Base-by-base conservation (phyloP, 306 rosid genomes). In the Trichosanthes truncata region DNA sequence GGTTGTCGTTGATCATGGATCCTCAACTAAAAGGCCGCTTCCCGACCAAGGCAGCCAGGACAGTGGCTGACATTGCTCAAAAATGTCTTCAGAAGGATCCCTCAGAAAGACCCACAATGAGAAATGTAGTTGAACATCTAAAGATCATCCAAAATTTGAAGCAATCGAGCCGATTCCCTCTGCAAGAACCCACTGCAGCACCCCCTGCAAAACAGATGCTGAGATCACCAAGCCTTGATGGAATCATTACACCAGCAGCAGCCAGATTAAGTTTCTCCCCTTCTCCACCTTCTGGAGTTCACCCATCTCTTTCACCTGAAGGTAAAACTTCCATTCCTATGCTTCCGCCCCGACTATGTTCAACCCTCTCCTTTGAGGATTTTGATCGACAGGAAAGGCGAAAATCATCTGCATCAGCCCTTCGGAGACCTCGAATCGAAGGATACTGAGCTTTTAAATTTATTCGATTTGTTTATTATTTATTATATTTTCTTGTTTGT, bases 61-160 rank as follows among this genome's bases (percentile, higher is more conserved):
- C 93, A 53, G 83, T 96, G 59, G 94, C 99, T 7, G 96, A 93
- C 84, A 89, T 93, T 81, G 98, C 97, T 8, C 99, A 84, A 79
- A 85, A 87, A 83, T 96, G 99, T 83, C 96, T 96, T 69, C 98
- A 90, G 71, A 96, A 93, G 85, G 99, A 96, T 69, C 97, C 99
- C 38, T 90, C 96, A 0, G 98, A 91, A 33, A 89, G 99, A 77
- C 99, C 99, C 36, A 96, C 98, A 45, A 96, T 96, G 99, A 91
- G 99, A 87, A 88, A 84, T 15, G 94, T 93, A 14, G 97, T 88
- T 18, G 89, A 96, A 82, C 84, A 85, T 81, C 94, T 96, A 79
- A 93, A 90, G 80, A 60, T 76, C 49, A 88, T 96, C 65, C 99
- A 93, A 82, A 97, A 96, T 80, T 41, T 93, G 83, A 96, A 90